A percentile compares a stretch with the other conserved stretches of the same genome.
Conservation (phyloP, 2,329 filamentous ascomycete genomes). For the Trichoderma brevicompactum region DNA sequence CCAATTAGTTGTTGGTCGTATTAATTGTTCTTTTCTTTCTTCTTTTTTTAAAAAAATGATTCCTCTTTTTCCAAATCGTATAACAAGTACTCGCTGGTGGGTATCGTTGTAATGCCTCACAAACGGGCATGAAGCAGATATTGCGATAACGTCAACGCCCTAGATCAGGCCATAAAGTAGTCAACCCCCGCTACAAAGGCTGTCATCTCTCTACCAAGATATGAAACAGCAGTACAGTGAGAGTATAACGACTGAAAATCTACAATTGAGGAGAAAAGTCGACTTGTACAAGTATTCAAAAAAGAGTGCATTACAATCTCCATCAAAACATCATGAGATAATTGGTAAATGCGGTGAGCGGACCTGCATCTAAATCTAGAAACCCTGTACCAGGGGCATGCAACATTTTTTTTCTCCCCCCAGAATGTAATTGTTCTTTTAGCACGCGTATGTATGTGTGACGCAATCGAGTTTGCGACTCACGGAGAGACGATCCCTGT, state of each 20-base stretch:
- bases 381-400: slow-evolving; percentile 4
- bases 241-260: background rate
- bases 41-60: too few species aligned
- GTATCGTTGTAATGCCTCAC: background rate
- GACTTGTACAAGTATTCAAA: background rate
- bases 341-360: slow-evolving; percentile 17
- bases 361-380: slow-evolving; percentile 11
- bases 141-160: slow-evolving; percentile 4
- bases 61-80: background rate
- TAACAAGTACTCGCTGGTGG: background rate
- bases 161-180: background rate
- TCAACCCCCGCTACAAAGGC: background rate
- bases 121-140: background rate
- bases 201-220: too few species aligned
- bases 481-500: slow-evolving; percentile 15
- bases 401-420: slow-evolving; percentile 2
- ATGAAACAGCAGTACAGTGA: too few species aligned
- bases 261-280: background rate
- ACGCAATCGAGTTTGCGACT: slow-evolving; percentile 21
- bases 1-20: background rate
- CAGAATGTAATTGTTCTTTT: background rate
- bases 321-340: background rate
- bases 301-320: background rate
- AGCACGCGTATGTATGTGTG: background rate
- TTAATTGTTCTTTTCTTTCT: too few species aligned